Base-by-base conservation (phyloP, 495 filamentous ascomycete genomes). In the Barbatosphaeria neglecta region DNA sequence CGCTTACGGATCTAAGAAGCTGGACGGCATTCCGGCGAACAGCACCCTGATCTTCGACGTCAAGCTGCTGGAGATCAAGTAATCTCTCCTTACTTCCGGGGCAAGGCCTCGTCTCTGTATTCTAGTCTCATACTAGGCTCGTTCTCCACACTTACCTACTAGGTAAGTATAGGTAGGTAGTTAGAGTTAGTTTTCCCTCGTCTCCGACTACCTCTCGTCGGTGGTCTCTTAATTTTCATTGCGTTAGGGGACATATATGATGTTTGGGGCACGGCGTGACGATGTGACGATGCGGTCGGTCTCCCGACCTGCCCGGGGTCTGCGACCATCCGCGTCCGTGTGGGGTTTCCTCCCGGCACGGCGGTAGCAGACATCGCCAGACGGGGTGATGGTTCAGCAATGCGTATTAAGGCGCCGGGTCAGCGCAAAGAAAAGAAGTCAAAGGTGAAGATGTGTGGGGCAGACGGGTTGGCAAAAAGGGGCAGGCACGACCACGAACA, bases 41-140 rank as follows among this genome's bases (percentile, higher is more conserved):
- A 87, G 86, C 62, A 84, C 82, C 49, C 68, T 99, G 58, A 74
- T 84, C 60, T 99, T 99, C 63, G 92, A 99, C 61, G 72, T 96
- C 65, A 96, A 93, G 79, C 65, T 87, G 38, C 68, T 94, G 25
- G 80, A 83, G 50, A 77, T 77, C 59, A 76, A 77, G 68, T 78
- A 73, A 64, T 56, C 37, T 47, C 13, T 3, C 16, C 16, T n/a
- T 37, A 41, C 23, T 22, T 2, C 24, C 24, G 4, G 24, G 9
- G 24, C 24, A n/a, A n/a, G 24, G 24, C 24, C 24, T 25, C 42
- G 10, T 40, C 43, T 22, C 31, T 43, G 44, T 27, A 41, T 38
- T 43, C 18, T 9, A 11, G 35, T 10, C 4, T 7, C 3, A 7
- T 37, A n/a, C n/a, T n/a, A n/a, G n/a, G n/a, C n/a, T n/a, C n/a